Base-by-base conservation (phyloP, 2,329 filamentous ascomycete genomes). In the Epichloe sp. region DNA sequence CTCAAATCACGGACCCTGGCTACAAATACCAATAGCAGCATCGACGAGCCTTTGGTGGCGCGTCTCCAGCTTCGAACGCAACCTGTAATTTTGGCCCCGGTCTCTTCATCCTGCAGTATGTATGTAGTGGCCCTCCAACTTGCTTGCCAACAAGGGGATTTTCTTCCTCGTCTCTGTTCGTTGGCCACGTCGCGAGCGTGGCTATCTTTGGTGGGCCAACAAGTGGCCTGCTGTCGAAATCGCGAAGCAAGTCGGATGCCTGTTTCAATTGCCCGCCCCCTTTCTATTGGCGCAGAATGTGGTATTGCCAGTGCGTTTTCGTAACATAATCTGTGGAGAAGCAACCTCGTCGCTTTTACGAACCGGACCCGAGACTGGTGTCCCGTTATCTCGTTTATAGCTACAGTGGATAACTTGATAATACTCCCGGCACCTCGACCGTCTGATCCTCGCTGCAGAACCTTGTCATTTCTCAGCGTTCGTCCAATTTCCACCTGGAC, bases 401-500 rank as follows among this genome's bases (percentile, higher is more conserved):
- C 37, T 41, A 23, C 14, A 31, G 51, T 52, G 51, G 51, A 43
- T 52, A 49, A 2, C 36, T 35, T 31, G 38, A 44, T 11, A n/a
- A 44, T 11, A n/a, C 21, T 23, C 31, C 40, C n/a, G 31, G 3
- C 34, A 26, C 21, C 23, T 42, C 34, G 41, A 37, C 37, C 43
- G 34, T 43, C 15, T 40, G n/a, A n/a, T n/a, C n/a, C n/a, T n/a
- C n/a, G n/a, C n/a, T n/a, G n/a, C n/a, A n/a, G n/a, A n/a, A n/a
- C n/a, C n/a, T n/a, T n/a, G n/a, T n/a, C n/a, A n/a, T n/a, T n/a
- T n/a, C 44, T 40, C 37, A 26, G 37, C 8, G 14, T 26, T 38
- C 44, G 34, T 47, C 31, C 23, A 50, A 44, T 53, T 53, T 50
- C 48, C 48, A 46, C 26, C 35, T 34, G 35, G 37, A 23, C 36